Conservation (phyloP, 768 basidiomycete genomes). For the Amanita pseudoporphyria region DNA sequence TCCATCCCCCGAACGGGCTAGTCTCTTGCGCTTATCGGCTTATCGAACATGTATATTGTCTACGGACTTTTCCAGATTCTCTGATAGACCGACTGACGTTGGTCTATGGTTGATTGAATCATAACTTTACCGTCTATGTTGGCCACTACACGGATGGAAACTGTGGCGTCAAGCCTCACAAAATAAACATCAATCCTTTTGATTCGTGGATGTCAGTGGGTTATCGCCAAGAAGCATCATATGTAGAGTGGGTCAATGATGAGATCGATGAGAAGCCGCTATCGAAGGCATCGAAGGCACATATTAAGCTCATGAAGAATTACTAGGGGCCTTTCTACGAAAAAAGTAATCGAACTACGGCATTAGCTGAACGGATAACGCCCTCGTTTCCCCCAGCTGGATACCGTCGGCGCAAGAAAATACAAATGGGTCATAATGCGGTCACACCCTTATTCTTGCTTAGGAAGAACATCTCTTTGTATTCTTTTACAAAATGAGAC, state of each 20-base stretch:
- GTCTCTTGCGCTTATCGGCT: background rate
- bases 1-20: background rate
- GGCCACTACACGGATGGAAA: background rate
- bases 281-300: slow-evolving; percentile 3
- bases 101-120: background rate
- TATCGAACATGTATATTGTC: background rate
- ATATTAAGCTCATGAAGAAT: background rate
- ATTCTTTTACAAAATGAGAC: background rate
- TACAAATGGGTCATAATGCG: background rate
- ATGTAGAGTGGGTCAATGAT: background rate
- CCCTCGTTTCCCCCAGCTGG: background rate
- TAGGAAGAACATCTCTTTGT: background rate
- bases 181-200: background rate
- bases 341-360: background rate
- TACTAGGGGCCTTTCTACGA: background rate
- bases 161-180: background rate
- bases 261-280: background rate
- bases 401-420: background rate
- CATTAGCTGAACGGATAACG: background rate
- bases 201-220: slow-evolving; percentile 1
- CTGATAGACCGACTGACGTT: background rate
- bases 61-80: background rate
- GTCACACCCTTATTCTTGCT: background rate
- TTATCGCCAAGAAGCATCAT: background rate
- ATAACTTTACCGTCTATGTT: background rate